Evolutionary conservation across 2,329 filamentous ascomycete species (phyloP), one percentile per base, ranked within the genome.

Genomic region (Aspergillus niger): DNA sequence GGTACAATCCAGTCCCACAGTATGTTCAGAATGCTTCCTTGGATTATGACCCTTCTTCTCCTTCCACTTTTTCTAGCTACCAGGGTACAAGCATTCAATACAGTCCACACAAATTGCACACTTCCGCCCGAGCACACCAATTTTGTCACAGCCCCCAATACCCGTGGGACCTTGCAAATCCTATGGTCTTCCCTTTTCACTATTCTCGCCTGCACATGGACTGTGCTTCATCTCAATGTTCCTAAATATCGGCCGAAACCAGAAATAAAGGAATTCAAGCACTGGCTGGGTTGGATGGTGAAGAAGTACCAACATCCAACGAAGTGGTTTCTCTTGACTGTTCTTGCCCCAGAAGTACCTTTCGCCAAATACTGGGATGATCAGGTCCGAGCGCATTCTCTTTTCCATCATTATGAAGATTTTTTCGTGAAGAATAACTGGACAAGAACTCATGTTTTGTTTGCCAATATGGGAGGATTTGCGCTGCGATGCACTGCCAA

Each of bases 31-130:
- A 43, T 43, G 39, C 11, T 11, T 20, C 8, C n/a, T 43, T 43
- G 1, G 3, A 8, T 10, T 11, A 2, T 2, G 26, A 38, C 8
- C n/a, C 30, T 24, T 28, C 1, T 17, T 48, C 41, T 22, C 28
- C 5, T 7, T 26, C 54, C 22, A n/a, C 17, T 17, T 48, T 26
- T 24, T 8, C 30, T 50, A 4, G 11, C 22, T 72, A 74, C 17
- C 17, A 20, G 11, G 0, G 39, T 43, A 0, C 39, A 43, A 17
- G 39, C 39, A 2, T 43, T 22, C 8, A 20, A 1, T 3, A 43
- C 17, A 2, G 0, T 55, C 6, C 20, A 55, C 17, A 44, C 52
- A 7, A 47, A 55, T 28, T 44, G 36, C 39, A 55, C 36, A 2
- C 36, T 44, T 5, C 52, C 39, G 0, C 7, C 24, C 1, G 10